Base-by-base conservation (phyloP, 2,329 filamentous ascomycete species). In the Aspergillus floridensis region DNA sequence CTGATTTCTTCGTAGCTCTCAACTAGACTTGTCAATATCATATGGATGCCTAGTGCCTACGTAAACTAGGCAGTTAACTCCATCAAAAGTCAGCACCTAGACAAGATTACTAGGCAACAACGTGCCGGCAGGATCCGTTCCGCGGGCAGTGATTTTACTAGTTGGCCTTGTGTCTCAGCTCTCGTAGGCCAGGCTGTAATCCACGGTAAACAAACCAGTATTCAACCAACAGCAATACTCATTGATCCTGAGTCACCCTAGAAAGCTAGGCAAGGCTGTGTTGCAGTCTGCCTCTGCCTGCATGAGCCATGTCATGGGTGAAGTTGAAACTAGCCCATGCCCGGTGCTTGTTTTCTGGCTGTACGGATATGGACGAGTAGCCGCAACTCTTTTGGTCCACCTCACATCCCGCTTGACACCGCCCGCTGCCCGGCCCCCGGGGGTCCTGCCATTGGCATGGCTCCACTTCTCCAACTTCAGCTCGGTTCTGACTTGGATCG, bases 91-190 rank as follows among this genome's bases (percentile, higher is more conserved):
- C 14, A 44, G 16, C 6, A 35, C 14, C 12, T 35, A 16, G 32
- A 35, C 12, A 35, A 16, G 12, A 16, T 19, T 19, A 44, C 38
- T 5, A 44, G 38, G 38, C n/a, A 44, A 8, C 38, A 44, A 44
- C 38, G 38, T 44, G 52, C 52, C 52, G 52, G 52, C 52, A 47
- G 52, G 38, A 54, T 54, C 52, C 52, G 38, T 54, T 31, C 38
- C 38, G 52, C 46, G 26, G 26, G 26, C 52, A 47, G 38, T 29
- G 24, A 35, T 26, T 14, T 53, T 14, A 35, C 51, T 46, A 35
- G 32, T n/a, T 53, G 38, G 32, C 38, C 12, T 29, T 12, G 51
- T 44, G 11, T 35, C 11, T 12, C 14, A 35, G 14, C 11, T 12
- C 32, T 6, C 16, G 14, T 35, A 35, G 10, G 32, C 12, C 8